phyloP scores from a whole-genome alignment of 257 asterid species.

The Scutellaria galericulata region DNA sequence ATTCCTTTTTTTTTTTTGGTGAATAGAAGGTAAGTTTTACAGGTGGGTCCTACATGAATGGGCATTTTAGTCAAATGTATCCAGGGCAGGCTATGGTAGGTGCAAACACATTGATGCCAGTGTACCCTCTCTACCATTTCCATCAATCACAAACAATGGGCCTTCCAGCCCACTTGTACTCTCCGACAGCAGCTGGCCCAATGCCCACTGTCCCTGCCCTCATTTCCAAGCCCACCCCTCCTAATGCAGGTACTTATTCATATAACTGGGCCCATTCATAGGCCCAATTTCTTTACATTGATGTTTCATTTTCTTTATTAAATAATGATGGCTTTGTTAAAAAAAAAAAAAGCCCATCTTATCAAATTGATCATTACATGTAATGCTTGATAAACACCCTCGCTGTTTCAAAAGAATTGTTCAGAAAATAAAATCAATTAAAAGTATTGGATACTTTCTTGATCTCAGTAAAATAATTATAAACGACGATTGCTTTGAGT shows the following conservation, averaged over 20 bases:
- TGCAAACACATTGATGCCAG: conserved; percentile 71
- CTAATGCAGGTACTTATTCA: conserved; percentile 59
- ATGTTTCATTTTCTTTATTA: too few species aligned
- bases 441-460: too few species aligned
- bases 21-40: conserved; percentile 63
- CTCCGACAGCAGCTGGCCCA: conserved; percentile 63
- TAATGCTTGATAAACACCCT: too few species aligned
- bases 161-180: conserved; percentile 82
- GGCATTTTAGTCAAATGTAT: conserved; percentile 71
- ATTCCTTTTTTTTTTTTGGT: neutral
- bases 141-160: conserved; percentile 82
- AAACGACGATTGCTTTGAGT: too few species aligned
- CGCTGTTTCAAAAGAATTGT: too few species aligned
- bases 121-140: conserved; percentile 72
- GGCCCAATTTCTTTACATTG: neutral
- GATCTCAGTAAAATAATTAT: too few species aligned
- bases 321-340: too few species aligned
- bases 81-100: conserved; percentile 74
- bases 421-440: too few species aligned
- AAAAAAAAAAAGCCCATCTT: too few species aligned
- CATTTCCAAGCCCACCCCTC: conserved; percentile 76
- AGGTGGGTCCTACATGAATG: conserved; percentile 90
- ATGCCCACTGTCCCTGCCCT: conserved; percentile 54
- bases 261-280: neutral
- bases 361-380: neutral